Evolutionary conservation across 2,329 filamentous ascomycete species (phyloP).

Genomic region (Lanzia echinophila): DNA sequence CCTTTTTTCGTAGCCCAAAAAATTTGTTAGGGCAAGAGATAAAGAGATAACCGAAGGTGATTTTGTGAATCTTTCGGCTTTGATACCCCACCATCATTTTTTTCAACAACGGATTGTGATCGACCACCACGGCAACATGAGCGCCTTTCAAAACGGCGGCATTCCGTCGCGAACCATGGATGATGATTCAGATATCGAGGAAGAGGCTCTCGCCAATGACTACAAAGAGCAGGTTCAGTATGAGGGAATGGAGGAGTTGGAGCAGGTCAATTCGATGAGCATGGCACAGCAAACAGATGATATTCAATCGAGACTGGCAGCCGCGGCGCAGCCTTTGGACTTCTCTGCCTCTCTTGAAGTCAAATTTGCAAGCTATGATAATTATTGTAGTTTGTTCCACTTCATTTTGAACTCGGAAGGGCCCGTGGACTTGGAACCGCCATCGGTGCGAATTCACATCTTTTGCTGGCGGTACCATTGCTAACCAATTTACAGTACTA

Average conservation of each 20-base stretch:
- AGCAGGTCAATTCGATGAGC: constrained; percentile 62
- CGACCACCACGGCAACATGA: constrained; percentile 39
- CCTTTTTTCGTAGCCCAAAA: too few relatives aligned
- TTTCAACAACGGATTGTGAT: constrained; percentile 7
- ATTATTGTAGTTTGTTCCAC: constrained; percentile 98
- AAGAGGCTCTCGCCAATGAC: constrained; percentile 91
- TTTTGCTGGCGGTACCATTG: constrained; percentile 2
- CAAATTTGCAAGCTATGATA: constrained; percentile 98
- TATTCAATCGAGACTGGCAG: constrained; percentile 84
- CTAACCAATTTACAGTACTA: constrained; percentile 62
- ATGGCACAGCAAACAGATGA: constrained; percentile 76
- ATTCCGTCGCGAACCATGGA: constrained; percentile 54
- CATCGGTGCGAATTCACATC: constrained; percentile 63
- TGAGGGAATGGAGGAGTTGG: constrained; percentile 77
- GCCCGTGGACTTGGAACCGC: constrained; percentile 94
- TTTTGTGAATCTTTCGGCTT: constrained; percentile 5
- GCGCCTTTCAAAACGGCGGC: constrained; percentile 54
- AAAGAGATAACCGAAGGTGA: constrained; percentile 9
- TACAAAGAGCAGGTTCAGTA: constrained; percentile 96
- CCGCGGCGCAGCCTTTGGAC: constrained; percentile 90
- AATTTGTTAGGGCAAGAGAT: constrained; percentile 6
- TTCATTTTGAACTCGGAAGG: constrained; percentile 98
- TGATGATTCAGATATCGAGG: constrained; percentile 90
- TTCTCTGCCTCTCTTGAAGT: constrained; percentile 93
- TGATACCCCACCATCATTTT: constrained; percentile 1